phyloP scores from a whole-genome alignment of 345 rosid genomes.

The Draba incana region DNA sequence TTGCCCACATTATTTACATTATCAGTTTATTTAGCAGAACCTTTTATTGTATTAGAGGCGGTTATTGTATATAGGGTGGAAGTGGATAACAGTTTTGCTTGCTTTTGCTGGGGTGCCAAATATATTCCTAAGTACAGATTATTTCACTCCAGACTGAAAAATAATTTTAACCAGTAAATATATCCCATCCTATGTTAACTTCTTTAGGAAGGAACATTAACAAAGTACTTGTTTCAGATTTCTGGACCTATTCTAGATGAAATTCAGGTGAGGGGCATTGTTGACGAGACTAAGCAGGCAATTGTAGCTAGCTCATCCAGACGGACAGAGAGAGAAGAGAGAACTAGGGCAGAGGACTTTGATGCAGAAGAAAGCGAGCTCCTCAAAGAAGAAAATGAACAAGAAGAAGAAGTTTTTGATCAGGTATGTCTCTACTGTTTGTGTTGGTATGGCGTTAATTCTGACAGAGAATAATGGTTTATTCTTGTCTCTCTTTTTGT shows the following conservation, averaged over 20 bases:
- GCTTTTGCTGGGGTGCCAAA: neutral
- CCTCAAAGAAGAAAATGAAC: constrained; percentile 71
- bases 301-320: constrained; percentile 64
- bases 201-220: too few relatives aligned
- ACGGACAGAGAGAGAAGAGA: constrained; percentile 63
- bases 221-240: constrained; percentile 41
- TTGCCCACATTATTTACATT: neutral
- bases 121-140: constrained; percentile 3
- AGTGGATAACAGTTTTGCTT: neutral
- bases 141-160: neutral
- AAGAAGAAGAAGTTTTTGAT: constrained; percentile 78
- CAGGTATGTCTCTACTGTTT: constrained; percentile 42
- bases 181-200: too few relatives aligned
- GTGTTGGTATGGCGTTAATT: constrained; percentile 3
- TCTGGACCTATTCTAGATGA: constrained; percentile 62
- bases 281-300: constrained; percentile 64
- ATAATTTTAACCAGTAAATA: too few relatives aligned
- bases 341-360: constrained; percentile 66
- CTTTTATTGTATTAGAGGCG: too few relatives aligned
- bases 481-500: constrained; percentile 25
- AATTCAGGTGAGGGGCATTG: constrained; percentile 61
- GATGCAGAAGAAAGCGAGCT: constrained; percentile 73
- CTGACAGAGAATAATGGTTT: constrained; percentile 1
- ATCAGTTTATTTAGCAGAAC: neutral
- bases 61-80: neutral